A percentile compares a stretch with the other conserved stretches of the same genome.
Evolutionary conservation across 164 flowering plant species (phyloP).

Genomic region (Vitis cinerea): DNA sequence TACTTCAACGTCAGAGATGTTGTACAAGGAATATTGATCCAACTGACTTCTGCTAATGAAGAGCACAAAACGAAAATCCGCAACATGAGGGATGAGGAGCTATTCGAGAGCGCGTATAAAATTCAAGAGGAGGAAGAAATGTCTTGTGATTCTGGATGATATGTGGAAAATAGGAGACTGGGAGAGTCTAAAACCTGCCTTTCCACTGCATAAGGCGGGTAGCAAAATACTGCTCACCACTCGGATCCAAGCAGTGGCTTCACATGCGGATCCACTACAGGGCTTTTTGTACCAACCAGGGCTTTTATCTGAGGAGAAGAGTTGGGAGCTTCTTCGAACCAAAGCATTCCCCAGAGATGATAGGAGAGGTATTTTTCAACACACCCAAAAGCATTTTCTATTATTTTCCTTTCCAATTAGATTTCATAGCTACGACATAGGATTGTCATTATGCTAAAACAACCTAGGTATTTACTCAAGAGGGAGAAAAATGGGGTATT

Average conservation of each 20-base stretch:
- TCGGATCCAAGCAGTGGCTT: conserved; percentile 21
- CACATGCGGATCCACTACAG: conserved; percentile 8
- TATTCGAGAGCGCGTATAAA: conserved; percentile 1
- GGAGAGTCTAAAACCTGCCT: conserved; percentile 19
- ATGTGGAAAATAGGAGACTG: conserved; percentile 28
- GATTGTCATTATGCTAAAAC: too few relatives aligned
- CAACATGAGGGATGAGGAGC: background rate
- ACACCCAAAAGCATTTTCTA: too few relatives aligned
- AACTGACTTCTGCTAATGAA: conserved; percentile 4
- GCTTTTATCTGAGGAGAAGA: conserved; percentile 8
- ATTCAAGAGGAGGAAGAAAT: conserved; percentile 16
- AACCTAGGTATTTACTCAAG: too few relatives aligned
- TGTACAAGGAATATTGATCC: conserved; percentile 7
- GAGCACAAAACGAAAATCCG: background rate
- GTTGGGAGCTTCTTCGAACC: conserved; percentile 24
- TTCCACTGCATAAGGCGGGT: conserved; percentile 3
- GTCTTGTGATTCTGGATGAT: conserved; percentile 43
- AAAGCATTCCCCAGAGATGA: too few relatives aligned
- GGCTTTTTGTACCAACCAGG: background rate
- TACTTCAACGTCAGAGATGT: conserved; percentile 4
- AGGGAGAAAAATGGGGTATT: too few relatives aligned
- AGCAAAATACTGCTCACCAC: conserved; percentile 33
- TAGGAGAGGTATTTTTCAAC: too few relatives aligned
- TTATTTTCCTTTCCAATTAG: too few relatives aligned
- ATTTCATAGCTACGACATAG: too few relatives aligned